Base-by-base conservation (phyloP, 352 stramenopile genomes). In the Pythium brassicae region DNA sequence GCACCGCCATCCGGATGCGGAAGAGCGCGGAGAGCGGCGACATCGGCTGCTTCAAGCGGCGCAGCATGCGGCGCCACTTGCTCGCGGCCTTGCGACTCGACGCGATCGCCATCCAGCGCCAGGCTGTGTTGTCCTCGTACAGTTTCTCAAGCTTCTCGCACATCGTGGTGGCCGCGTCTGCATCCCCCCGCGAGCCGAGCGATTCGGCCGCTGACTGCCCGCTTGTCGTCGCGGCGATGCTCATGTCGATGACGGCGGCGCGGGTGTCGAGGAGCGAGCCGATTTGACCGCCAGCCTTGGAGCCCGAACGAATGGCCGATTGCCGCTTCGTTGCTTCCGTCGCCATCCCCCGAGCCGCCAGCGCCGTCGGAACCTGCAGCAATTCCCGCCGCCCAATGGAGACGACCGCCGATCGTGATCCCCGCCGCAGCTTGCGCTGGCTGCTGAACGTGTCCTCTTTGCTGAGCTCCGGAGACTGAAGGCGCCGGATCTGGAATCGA, bases 401-500 rank as follows among this genome's bases (percentile, higher is more conserved):
- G 32, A 37, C 9, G 32, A 14, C 20, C 19, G 40, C 20, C 19
- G 20, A 46, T 9, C 9, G 10, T 9, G 40, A 46, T 4, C 40
- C 42, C 12, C 22, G 42, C 9, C 42, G 40, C 19, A 23, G n/a
- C 19, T 45, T 45, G 40, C 40, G 42, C 20, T 47, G 42, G 20
- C 42, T 47, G n/a, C 4, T 3, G 20, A 47, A 47, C 9, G 15
- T 25, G 11, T 22, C 12, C 6, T 35, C 23, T 4, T 47, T 47
- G 1, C 10, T 19, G 23, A 3, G 23, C 8, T 53, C 32, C 3
- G 26, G 23, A 3, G 14, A 22, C 20, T 57, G 51, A 17, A 57
- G 27, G 1, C 42, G 37, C 19, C 51, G 51, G 37, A 57, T 39
- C 51, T 57, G 51, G 51, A 57, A 57, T 6, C 51, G 51, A 12